These are phyloP conservation scores for Pseudozyma hubeiensis DNA, from an alignment of 1,284 basidiomycete genomes.

Conservation along the genomic window DNA sequence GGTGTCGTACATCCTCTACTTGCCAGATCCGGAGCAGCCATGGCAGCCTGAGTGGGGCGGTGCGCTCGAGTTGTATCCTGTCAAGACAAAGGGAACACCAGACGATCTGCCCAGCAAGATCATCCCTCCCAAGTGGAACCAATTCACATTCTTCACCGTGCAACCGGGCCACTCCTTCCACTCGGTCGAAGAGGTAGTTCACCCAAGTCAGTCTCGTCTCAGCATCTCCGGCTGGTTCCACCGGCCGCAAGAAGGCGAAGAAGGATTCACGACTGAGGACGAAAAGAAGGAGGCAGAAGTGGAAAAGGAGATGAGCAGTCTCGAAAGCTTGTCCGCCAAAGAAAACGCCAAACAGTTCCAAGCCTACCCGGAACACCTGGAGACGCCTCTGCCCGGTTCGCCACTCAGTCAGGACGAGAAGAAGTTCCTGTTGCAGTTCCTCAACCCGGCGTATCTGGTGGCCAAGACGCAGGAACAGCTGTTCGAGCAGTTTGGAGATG, in stretches of 20 bases:
- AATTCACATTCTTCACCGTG: slow-evolving; percentile 95
- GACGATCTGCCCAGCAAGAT: slow-evolving; percentile 56
- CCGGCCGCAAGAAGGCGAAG: slow-evolving; percentile 87
- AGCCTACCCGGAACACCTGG: slow-evolving; percentile 57
- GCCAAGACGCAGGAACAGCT: slow-evolving; percentile 83
- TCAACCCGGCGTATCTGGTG: slow-evolving; percentile 91
- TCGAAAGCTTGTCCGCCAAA: slow-evolving; percentile 74
- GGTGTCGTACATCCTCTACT: slow-evolving; percentile 96
- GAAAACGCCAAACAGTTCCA: slow-evolving; percentile 76
- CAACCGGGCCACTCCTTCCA: slow-evolving; percentile 89
- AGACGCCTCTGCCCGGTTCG: slow-evolving; percentile 62
- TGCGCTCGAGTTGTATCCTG: slow-evolving; percentile 92
- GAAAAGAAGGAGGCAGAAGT: slow-evolving; percentile 71
- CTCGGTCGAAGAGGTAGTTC: slow-evolving; percentile 89
- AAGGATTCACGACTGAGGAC: slow-evolving; percentile 77
- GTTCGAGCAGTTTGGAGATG: slow-evolving; percentile 83
- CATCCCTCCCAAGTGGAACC: slow-evolving; percentile 80
- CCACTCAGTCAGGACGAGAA: slow-evolving; percentile 55
- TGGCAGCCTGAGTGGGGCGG: slow-evolving; percentile 88
- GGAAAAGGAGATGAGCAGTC: slow-evolving; percentile 59
- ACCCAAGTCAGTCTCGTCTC: slow-evolving; percentile 70
- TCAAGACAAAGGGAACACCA: slow-evolving; percentile 60
- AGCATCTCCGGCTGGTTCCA: slow-evolving; percentile 96
- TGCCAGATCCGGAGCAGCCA: slow-evolving; percentile 81
- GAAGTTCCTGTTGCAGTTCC: slow-evolving; percentile 73